These are phyloP conservation scores for Pythium oligandrum DNA, from an alignment of 352 stramenopile genomes.

Conservation along the genomic window DNA sequence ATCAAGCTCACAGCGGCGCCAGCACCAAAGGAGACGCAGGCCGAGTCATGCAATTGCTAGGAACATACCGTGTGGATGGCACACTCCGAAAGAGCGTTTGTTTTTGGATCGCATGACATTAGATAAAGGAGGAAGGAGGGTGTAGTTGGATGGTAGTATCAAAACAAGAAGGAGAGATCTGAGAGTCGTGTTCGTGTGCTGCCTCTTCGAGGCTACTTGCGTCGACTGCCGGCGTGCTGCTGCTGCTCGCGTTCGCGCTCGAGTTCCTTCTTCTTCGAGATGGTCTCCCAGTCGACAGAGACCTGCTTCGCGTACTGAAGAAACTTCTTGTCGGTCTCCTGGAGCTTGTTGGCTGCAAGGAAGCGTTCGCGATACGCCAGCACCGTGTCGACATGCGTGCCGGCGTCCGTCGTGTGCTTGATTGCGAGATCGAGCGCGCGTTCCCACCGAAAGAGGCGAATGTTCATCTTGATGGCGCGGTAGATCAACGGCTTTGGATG, in stretches of 20 bases:
- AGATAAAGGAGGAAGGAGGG: background rate
- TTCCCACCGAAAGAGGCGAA: constrained; percentile 87
- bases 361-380: constrained; percentile 86
- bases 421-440: constrained; percentile 85
- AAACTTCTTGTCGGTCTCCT: constrained; percentile 88
- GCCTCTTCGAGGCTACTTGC: constrained; percentile 33
- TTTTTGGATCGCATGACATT: no score
- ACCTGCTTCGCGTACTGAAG: constrained; percentile 85
- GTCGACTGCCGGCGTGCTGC: constrained; percentile 28
- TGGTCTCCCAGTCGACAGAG: constrained; percentile 85
- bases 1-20: constrained; percentile 85
- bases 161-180: constrained; percentile 2
- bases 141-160: background rate
- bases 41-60: constrained; percentile 72
- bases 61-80: background rate
- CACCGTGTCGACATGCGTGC: constrained; percentile 88
- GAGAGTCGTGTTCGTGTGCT: background rate
- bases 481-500: constrained; percentile 87
- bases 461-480: constrained; percentile 92
- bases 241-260: constrained; percentile 78
- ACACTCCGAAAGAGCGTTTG: no score
- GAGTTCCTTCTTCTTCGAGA: constrained; percentile 87
- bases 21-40: constrained; percentile 63
- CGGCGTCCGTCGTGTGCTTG: constrained; percentile 81
- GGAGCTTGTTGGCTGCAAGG: constrained; percentile 78